A percentile compares a stretch with the other conserved stretches of the same genome.
These are phyloP conservation scores for Patellifolia procumbens DNA, from an alignment of 179 eudicot species.

Conservation along the genomic window DNA sequence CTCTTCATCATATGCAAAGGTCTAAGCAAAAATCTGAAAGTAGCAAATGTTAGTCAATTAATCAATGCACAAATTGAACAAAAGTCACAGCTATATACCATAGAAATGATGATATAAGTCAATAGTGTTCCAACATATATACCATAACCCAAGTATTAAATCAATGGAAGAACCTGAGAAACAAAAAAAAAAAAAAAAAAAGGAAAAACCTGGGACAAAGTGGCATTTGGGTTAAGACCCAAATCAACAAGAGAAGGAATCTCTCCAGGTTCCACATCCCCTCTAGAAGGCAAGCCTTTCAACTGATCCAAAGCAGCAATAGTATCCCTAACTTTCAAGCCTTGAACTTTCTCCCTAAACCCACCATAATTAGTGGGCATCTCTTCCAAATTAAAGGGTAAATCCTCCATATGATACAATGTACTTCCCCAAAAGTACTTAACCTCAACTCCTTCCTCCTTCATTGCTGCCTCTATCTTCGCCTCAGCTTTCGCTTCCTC, in stretches of 20 bases:
- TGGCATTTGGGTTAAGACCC: constrained; percentile 76
- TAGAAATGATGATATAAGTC: not conserved
- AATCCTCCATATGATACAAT: constrained; percentile 88
- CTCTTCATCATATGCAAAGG: not conserved
- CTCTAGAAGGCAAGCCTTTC: constrained; percentile 77
- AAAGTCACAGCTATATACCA: not conserved
- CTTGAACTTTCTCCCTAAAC: constrained; percentile 82
- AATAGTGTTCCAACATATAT: not conserved
- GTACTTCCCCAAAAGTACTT: constrained; percentile 99
- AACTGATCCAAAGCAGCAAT: constrained; percentile 74
- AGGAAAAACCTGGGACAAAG: constrained; percentile 62
- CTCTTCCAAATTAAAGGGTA: constrained; percentile 71
- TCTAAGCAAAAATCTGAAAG: not conserved
- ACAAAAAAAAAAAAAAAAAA: not conserved
- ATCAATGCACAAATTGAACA: not conserved
- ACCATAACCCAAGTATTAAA: not conserved
- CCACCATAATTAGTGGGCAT: constrained; percentile 95
- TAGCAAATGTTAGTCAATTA: not conserved
- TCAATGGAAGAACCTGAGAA: not conserved
- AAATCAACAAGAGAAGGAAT: constrained; percentile 75
- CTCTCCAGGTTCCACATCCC: constrained; percentile 85
- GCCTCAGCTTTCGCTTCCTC: constrained; percentile 81
- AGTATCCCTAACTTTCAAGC: constrained; percentile 78
- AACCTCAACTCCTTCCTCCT: constrained; percentile 83
- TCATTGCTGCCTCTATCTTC: constrained; percentile 66